Conservation (phyloP, 352 stramenopile species). For the Pythium phragmiticola region DNA sequence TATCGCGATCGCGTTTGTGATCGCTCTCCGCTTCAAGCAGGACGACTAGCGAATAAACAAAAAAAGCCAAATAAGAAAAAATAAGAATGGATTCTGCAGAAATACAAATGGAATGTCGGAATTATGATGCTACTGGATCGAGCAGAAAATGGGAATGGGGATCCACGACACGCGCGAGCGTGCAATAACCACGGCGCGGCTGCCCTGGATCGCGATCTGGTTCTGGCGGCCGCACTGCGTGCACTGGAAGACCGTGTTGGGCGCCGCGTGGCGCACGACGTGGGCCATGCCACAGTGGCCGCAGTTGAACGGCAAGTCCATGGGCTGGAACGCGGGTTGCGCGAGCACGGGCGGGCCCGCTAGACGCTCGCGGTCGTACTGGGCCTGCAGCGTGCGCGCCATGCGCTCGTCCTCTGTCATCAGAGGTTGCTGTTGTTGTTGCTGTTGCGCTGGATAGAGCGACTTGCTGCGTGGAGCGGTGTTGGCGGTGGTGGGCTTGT, state of each 20-base stretch:
- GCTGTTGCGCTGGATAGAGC: slow-evolving; percentile 26
- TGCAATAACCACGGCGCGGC: slow-evolving; percentile 46
- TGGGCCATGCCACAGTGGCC: slow-evolving; percentile 60
- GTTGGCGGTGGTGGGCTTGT: slow-evolving; percentile 12
- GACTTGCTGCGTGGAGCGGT: slow-evolving; percentile 7
- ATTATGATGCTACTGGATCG: slow-evolving; percentile 40
- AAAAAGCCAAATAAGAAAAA: too few relatives aligned
- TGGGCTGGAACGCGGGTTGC: slow-evolving; percentile 33
- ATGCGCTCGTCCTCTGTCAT: slow-evolving; percentile 50
- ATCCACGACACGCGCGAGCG: slow-evolving; percentile 38
- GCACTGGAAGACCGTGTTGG: slow-evolving; percentile 61
- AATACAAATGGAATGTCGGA: too few relatives aligned
- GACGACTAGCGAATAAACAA: slow-evolving; percentile 13
- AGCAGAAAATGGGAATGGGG: slow-evolving; percentile 67
- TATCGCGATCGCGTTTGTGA: slow-evolving; percentile 33
- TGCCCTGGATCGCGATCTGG: slow-evolving; percentile 52
- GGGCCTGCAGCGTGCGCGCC: slow-evolving; percentile 50
- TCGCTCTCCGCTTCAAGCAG: slow-evolving; percentile 49
- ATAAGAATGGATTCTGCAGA: too few relatives aligned
- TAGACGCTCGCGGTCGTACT: slow-evolving; percentile 38
- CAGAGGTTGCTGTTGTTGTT: slow-evolving; percentile 8
- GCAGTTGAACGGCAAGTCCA: slow-evolving; percentile 54
- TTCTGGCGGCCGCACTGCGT: slow-evolving; percentile 54
- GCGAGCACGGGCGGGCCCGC: slow-evolving; percentile 35
- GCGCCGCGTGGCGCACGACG: slow-evolving; percentile 55